Base-by-base conservation (phyloP, 129 eudicot species). In the Flaveria sonorensis region DNA sequence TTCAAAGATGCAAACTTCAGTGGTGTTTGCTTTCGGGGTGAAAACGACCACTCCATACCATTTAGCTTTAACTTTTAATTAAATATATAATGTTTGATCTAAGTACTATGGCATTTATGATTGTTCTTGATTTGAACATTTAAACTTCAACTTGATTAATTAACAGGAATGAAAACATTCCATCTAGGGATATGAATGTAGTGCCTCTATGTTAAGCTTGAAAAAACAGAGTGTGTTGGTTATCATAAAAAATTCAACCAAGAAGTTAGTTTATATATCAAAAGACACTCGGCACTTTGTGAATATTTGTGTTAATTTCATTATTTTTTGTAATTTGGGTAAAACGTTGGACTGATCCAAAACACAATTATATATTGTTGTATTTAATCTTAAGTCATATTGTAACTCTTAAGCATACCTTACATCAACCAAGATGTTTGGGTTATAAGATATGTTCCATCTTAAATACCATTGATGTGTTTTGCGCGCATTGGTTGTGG, bases 21-120 rank as follows among this genome's bases (percentile, higher is more conserved):
- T 73, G 84, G 62, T 74, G 91, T 77, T 55, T 88, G 88, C 83
- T 80, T 77, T 77, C 52, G 59, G 21, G 74, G 43, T 66, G 75
- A 73, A 73, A 66, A 65, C 13, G 12, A 43, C 43, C 70, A 73
- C 24, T 10, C 61, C 3, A 5, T 80, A 12, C 79, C 75, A 18
- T 80, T 80, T 62, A 73, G 23, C 70, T 65, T 73, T 64, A 65
- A 73, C 83, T 65, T 80, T 7, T 66, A 56, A 65, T 36, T 36
- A 36, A 36, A 36, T 55, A 45, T 19, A 40, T 13, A 72, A 23
- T 26, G 43, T 61, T 15, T 36, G 65, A 53, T 15, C 43, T 40
- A 39, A 1, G 40, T 71, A 23, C 51, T 56, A 28, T 11, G 12
- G 48, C 11, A 74, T 20, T 23, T 36, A 19, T 59, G 47, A 19